A percentile compares a stretch with the other conserved stretches of the same genome.
Conservation (phyloP, 2,329 filamentous ascomycete species). For the Juglanconis oblonga region DNA sequence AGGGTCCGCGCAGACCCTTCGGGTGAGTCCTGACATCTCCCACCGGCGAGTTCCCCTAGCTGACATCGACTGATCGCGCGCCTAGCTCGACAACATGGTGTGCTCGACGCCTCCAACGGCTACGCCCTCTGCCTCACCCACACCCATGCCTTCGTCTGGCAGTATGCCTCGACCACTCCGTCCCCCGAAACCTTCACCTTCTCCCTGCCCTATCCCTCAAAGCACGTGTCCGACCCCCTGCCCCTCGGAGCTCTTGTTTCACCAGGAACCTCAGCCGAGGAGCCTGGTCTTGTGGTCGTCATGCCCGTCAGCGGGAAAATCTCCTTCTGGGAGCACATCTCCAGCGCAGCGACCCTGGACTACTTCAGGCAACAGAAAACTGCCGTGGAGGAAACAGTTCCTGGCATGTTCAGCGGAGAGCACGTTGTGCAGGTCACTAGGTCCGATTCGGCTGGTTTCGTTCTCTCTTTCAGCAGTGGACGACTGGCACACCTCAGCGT, state of each 20-base stretch:
- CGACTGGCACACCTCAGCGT: constrained; percentile 83
- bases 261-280: constrained; percentile 70
- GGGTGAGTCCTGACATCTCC: constrained; percentile 47
- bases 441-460: constrained; percentile 81
- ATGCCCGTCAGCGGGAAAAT: constrained; percentile 82
- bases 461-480: constrained; percentile 81
- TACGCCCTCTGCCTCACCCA: constrained; percentile 80
- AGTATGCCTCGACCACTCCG: constrained; percentile 68
- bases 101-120: constrained; percentile 61
- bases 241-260: constrained; percentile 83
- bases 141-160: constrained; percentile 85
- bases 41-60: not conserved
- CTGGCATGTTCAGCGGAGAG: constrained; percentile 76
- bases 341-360: constrained; percentile 79
- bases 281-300: constrained; percentile 83
- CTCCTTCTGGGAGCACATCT: constrained; percentile 93
- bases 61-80: not conserved
- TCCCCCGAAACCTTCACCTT: constrained; percentile 79
- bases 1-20: constrained; percentile 64
- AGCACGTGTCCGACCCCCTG: constrained; percentile 64
- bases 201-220: constrained; percentile 70
- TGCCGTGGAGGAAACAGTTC: constrained; percentile 72
- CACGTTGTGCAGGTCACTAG: constrained; percentile 73
- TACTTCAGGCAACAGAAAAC: constrained; percentile 79
- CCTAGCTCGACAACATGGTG: constrained; percentile 62